Percentiles rank a stretch among this genome's conserved stretches.
Evolutionary conservation across 805 yeast genomes (phyloP).

Genomic region (Ogataea ganodermae): DNA sequence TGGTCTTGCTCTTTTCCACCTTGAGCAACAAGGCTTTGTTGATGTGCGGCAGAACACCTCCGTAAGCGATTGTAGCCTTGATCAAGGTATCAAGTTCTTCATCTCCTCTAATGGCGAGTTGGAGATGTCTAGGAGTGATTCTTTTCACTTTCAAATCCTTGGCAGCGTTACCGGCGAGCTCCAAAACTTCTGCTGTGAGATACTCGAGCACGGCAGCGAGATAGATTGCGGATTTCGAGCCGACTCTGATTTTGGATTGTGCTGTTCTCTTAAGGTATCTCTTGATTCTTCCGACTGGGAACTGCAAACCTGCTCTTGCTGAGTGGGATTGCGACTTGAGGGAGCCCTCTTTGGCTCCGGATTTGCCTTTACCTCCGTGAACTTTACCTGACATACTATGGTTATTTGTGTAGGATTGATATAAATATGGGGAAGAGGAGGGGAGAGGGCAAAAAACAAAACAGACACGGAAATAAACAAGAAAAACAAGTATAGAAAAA

Average conservation of each 20-base stretch:
- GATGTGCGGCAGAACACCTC: slow-evolving; percentile 97
- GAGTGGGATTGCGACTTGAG: slow-evolving; percentile 78
- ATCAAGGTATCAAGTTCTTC: slow-evolving; percentile 94
- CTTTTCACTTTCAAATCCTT: slow-evolving; percentile 93
- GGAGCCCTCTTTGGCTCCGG: slow-evolving; percentile 69
- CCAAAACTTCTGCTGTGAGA: slow-evolving; percentile 94
- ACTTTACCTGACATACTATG: slow-evolving; percentile 83
- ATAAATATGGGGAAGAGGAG: slow-evolving; percentile 3
- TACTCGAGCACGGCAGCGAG: slow-evolving; percentile 95
- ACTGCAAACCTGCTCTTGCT: slow-evolving; percentile 91
- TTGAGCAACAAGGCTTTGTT: slow-evolving; percentile 78
- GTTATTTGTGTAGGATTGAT: slow-evolving; percentile 3
- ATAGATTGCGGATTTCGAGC: slow-evolving; percentile 79
- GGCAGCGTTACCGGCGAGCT: slow-evolving; percentile 98
- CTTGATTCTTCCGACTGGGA: slow-evolving; percentile 99
- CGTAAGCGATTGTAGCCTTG: slow-evolving; percentile 94
- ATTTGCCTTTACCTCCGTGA: slow-evolving; percentile 92
- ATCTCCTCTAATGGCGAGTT: slow-evolving; percentile 96
- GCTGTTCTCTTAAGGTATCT: slow-evolving; percentile 91
- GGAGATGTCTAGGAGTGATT: slow-evolving; percentile 96
- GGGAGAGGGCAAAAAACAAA: slow-evolving; percentile 7
- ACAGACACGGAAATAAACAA: not conserved
- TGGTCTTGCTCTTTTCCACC: slow-evolving; percentile 59
- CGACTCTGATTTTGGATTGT: slow-evolving; percentile 75
- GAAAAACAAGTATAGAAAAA: not conserved